Evolutionary conservation across 1,284 basidiomycete genomes (phyloP).

Genomic region (Trametes polyzona): DNA sequence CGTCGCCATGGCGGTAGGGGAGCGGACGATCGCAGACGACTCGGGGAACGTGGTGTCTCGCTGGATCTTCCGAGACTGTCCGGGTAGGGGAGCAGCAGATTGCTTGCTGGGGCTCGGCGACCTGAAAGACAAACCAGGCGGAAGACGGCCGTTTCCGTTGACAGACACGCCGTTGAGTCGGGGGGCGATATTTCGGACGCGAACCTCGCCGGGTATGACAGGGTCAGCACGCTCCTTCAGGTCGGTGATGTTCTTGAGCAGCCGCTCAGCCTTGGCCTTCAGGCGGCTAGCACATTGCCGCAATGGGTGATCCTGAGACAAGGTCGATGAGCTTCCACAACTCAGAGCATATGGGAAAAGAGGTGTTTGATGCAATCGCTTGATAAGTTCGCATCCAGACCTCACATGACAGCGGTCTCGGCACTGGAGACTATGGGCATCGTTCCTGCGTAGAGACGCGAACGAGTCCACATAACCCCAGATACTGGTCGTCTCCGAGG

Average conservation of each 20-base stretch:
- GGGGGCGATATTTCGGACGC: conserved; percentile 30
- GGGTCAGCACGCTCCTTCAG: conserved; percentile 78
- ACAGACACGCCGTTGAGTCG: conserved; percentile 38
- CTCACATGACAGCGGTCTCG: no score
- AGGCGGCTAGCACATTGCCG: conserved; percentile 79
- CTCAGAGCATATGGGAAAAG: no score
- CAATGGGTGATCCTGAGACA: conserved; percentile 71
- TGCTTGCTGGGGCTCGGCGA: conserved; percentile 36
- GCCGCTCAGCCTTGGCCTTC: conserved; percentile 77
- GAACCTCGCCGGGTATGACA: conserved; percentile 55
- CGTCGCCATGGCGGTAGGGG: conserved; percentile 71
- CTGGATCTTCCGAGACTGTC: conserved; percentile 24
- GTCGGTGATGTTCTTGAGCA: conserved; percentile 89
- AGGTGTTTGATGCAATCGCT: no score
- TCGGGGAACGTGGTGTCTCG: conserved; percentile 60
- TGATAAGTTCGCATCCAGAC: no score
- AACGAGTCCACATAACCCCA: no score
- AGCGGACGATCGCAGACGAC: conserved; percentile 77
- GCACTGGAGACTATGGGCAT: no score
- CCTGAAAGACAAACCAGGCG: conserved; percentile 27
- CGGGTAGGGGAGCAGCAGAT: conserved; percentile 26
- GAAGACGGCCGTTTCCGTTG: conserved; percentile 35
- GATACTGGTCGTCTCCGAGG: no score
- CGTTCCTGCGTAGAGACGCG: no score
- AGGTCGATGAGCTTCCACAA: neutral